phyloP scores from a whole-genome alignment of 2,329 filamentous ascomycete species.

The Penicillium sp. region DNA sequence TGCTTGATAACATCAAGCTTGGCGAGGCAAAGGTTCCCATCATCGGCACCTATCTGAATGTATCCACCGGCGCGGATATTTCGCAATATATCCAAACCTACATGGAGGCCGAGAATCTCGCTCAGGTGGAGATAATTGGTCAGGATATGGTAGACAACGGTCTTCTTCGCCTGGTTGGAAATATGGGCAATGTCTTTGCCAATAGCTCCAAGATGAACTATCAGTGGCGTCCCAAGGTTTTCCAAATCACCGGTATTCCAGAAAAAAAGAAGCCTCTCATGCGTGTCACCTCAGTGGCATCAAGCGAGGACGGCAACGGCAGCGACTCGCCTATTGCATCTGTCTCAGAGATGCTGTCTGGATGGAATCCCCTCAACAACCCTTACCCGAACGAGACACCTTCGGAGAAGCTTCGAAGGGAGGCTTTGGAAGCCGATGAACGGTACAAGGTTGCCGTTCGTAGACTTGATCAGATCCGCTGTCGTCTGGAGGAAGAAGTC shows the following conservation, averaged over 20 bases:
- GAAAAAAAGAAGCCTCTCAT: constrained; percentile 76
- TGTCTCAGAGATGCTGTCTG: constrained; percentile 83
- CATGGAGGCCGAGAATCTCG: constrained; percentile 78
- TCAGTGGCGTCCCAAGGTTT: constrained; percentile 92
- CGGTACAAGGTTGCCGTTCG: constrained; percentile 84
- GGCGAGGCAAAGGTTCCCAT: constrained; percentile 94
- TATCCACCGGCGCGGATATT: constrained; percentile 86
- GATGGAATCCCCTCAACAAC: constrained; percentile 92
- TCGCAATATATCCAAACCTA: constrained; percentile 91
- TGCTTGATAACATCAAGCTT: constrained; percentile 81
- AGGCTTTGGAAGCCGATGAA: constrained; percentile 86
- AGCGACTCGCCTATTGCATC: constrained; percentile 80
- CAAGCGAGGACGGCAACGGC: constrained; percentile 57
- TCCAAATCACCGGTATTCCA: constrained; percentile 80
- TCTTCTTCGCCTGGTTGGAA: constrained; percentile 85
- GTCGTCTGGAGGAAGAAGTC: constrained; percentile 93
- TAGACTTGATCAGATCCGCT: constrained; percentile 85
- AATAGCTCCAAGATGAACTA: constrained; percentile 98
- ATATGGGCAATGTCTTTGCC: constrained; percentile 91
- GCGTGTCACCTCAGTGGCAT: constrained; percentile 71
- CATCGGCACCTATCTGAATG: constrained; percentile 90
- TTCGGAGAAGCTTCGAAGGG: constrained; percentile 77
- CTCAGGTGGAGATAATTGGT: constrained; percentile 89
- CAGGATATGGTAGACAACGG: constrained; percentile 86
- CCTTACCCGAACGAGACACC: constrained; percentile 91